A percentile compares a stretch with the other conserved stretches of the same genome.
These are phyloP conservation scores for Jamesozyma gamospora DNA, from an alignment of 805 yeast genomes.

Conservation along the genomic window DNA sequence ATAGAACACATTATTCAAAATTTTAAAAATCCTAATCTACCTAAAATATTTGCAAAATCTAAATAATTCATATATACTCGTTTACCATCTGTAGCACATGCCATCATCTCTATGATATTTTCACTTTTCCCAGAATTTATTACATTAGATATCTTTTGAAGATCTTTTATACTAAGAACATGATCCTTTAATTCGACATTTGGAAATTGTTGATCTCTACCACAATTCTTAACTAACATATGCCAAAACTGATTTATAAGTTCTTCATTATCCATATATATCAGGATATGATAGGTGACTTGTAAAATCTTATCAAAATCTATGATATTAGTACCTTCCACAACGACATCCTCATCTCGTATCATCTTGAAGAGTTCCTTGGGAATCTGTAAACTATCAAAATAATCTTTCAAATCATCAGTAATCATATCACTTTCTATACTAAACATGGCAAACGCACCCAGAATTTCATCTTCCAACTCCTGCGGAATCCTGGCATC, in stretches of 20 bases:
- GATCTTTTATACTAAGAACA: conserved; percentile 31
- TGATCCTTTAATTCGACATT: conserved; percentile 13
- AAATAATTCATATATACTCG: conserved; percentile 31
- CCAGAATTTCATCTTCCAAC: conserved; percentile 38
- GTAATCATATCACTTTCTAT: conserved; percentile 34
- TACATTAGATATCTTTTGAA: conserved; percentile 27
- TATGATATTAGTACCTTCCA: conserved; percentile 36
- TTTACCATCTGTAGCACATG: conserved; percentile 33
- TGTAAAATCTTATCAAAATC: conserved; percentile 39
- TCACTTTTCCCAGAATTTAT: conserved; percentile 25
- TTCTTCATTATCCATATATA: conserved; percentile 31
- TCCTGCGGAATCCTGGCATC: conserved; percentile 31
- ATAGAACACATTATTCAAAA: conserved; percentile 8
- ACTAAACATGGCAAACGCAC: conserved; percentile 33
- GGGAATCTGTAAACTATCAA: conserved; percentile 27
- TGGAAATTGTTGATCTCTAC: conserved; percentile 17
- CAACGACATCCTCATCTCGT: conserved; percentile 21
- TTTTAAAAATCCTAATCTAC: conserved; percentile 36
- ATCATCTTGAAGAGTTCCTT: conserved; percentile 23
- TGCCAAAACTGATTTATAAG: conserved; percentile 35
- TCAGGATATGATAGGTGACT: conserved; percentile 33
- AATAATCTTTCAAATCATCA: conserved; percentile 23
- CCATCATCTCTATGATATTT: conserved; percentile 38
- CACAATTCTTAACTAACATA: conserved; percentile 24
- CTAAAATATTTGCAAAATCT: conserved; percentile 41